Base-by-base conservation (phyloP, 2,329 filamentous ascomycete genomes). In the Sclerotinia glacialis region DNA sequence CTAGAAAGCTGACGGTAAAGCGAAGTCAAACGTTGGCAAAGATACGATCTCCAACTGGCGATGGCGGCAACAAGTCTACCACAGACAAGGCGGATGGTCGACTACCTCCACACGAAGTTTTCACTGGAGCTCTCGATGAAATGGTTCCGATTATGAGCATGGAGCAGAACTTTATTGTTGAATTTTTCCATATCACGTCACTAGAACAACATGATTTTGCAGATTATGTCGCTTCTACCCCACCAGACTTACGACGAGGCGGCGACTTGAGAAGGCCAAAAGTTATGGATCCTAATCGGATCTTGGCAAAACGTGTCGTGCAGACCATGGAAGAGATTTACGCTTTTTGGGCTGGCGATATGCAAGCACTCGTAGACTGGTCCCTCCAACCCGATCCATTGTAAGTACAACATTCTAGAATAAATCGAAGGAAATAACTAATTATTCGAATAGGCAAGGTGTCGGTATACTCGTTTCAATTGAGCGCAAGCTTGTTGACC, bases 121-220 rank as follows among this genome's bases (percentile, higher is more conserved):
- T 98, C 77, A 83, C 86, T 0, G 88, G 88, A 47, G 87, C 92
- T 16, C 79, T 97, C 69, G 90, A 95, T 67, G 92, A 97, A 73
- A 86, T 95, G 70, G 80, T 93, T 54, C 91, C 90, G 7, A 83
- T 96, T 66, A 88, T 97, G 67, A 89, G 92, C 72, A 93, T 94
- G 77, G 95, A 99, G 78, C 94, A 99, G 77, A 98, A 97, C 76
- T 99, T 98, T 76, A 83, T 97, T 59, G 88, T 97, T n/a, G 92
- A 96, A 72, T 95, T 97, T 77, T 98, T 98, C 83, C 94, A 98
- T 73, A 87, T 95, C 34, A 91, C 90, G n/a, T 96, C 92, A 2
- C 82, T 94, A 37, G 89, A 93, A 73, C 89, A 87, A 46, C 79
- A 85, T 21, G 93, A 97, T 75, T 98, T 97, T 75, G 84, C 90